Base-by-base conservation (phyloP, 75 land plant genomes). In the Pinus taeda region DNA sequence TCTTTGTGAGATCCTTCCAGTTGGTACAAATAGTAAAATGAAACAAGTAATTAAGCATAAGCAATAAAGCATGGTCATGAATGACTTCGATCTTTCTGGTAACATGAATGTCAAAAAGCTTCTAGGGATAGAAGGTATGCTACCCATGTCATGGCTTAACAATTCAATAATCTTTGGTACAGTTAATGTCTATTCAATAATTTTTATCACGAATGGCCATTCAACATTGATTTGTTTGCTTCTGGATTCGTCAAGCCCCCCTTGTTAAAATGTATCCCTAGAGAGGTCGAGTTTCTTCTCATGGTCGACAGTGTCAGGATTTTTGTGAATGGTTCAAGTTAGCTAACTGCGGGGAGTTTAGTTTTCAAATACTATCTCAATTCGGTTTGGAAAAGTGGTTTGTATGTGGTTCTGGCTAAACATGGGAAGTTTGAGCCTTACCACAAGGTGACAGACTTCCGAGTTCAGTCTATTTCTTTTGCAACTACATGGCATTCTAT, bases 221-320 rank as follows among this genome's bases (percentile, higher is more conserved):
- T 67, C 77, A 18, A 79, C 76, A 0, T 58, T 74, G 21, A 64
- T 97, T 18, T 94, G 94, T 76, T 78, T 86, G 1, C 84, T 95
- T 33, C 98, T 95, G 1, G 98, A 91, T 66, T 67, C 82, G 21
- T 75, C 90, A 0, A 77, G 87, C 22, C 73, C 74, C 97, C 98
- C 0, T 36, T 73, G 37, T 49, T 97, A 59, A 97, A 90, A 57
- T 60, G 85, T 74, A 78, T 97, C 80, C 74, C 74, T 57, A 92
- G 75, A 62, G 87, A 89, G n/a, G 60, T 59, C 17, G 89, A 84
- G 77, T 88, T 88, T 55, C 83, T 97, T 53, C 79, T 97, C 73
- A 64, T 91, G 78, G 87, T 97, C 18, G 95, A 97, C 80, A 92
- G 87, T 80, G 92, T 91, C 18, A 98, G 95, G 4, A 82, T 97